Conservation (phyloP, 2,329 filamentous ascomycete species). For the Thelonectria rubi region DNA sequence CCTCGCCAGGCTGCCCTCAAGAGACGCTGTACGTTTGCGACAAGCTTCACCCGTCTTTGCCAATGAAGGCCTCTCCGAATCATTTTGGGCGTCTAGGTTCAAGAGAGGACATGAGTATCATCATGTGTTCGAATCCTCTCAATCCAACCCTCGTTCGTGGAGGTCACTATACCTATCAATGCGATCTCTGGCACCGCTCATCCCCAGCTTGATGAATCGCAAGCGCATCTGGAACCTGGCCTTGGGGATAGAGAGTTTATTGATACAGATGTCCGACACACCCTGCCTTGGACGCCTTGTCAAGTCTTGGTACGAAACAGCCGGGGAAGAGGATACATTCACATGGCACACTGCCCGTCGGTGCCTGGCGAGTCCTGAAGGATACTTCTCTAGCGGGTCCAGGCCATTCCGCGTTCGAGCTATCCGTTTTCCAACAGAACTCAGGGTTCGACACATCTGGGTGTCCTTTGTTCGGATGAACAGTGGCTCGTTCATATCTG, state of each 20-base stretch:
- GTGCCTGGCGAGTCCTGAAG: neutral
- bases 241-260: slow-evolving; percentile 2
- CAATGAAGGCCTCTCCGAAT: too few relatives aligned
- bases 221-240: slow-evolving; percentile 21
- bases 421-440: neutral
- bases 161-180: slow-evolving; percentile 10
- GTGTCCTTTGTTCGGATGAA: slow-evolving; percentile 20
- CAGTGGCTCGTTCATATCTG: slow-evolving; percentile 12
- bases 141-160: slow-evolving; percentile 21
- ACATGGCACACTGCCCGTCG: slow-evolving; percentile 19
- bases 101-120: slow-evolving; percentile 24
- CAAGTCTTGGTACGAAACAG: slow-evolving; percentile 8
- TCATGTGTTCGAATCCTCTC: slow-evolving; percentile 15
- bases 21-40: too few relatives aligned
- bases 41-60: too few relatives aligned
- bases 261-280: slow-evolving; percentile 7
- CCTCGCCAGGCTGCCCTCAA: too few relatives aligned
- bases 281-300: slow-evolving; percentile 7
- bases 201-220: slow-evolving; percentile 9
- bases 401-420: slow-evolving; percentile 7
- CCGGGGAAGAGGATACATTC: neutral
- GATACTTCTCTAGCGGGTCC: neutral
- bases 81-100: slow-evolving; percentile 30
- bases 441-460: slow-evolving; percentile 12
- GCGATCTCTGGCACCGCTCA: neutral